Conservation (phyloP, 495 filamentous ascomycete genomes). For the Oidiodendron maius region DNA sequence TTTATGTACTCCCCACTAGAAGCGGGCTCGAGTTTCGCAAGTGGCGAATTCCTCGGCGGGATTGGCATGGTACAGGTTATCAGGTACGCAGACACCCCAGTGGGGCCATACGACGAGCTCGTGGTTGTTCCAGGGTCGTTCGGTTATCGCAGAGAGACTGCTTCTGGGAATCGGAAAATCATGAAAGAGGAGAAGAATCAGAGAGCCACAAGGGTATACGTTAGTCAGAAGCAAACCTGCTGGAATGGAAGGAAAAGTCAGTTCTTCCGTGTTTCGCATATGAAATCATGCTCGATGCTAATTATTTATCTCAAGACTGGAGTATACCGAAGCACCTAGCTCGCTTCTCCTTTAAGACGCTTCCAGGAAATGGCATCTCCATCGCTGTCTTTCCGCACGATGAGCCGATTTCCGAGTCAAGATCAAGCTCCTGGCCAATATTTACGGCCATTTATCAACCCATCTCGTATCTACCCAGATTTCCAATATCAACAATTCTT, state of each 20-base stretch:
- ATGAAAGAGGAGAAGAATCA: constrained; percentile 17
- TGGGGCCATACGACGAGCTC: constrained; percentile 47
- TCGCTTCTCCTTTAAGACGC: constrained; percentile 38
- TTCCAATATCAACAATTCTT: constrained; percentile 33
- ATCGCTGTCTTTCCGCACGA: constrained; percentile 36
- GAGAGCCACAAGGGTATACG: constrained; percentile 43
- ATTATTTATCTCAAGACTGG: constrained; percentile 34
- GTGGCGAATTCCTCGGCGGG: constrained; percentile 34
- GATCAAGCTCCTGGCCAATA: constrained; percentile 27
- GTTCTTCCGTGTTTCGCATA: neutral
- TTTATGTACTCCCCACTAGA: constrained; percentile 38
- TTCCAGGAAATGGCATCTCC: constrained; percentile 26
- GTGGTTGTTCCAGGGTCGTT: constrained; percentile 39
- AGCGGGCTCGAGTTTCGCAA: constrained; percentile 25
- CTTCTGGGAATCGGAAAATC: constrained; percentile 21
- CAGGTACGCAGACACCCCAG: constrained; percentile 41
- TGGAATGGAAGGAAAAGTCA: constrained; percentile 39
- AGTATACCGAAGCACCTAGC: constrained; percentile 51
- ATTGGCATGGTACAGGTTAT: constrained; percentile 40
- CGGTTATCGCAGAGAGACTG: constrained; percentile 22
- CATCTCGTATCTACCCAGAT: constrained; percentile 32
- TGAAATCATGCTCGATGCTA: constrained; percentile 1
- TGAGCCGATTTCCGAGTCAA: constrained; percentile 19
- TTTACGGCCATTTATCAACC: constrained; percentile 37
- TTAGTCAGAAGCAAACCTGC: constrained; percentile 39